Base-by-base conservation (phyloP, 2,329 filamentous ascomycete genomes). In the Colletotrichum lini region DNA sequence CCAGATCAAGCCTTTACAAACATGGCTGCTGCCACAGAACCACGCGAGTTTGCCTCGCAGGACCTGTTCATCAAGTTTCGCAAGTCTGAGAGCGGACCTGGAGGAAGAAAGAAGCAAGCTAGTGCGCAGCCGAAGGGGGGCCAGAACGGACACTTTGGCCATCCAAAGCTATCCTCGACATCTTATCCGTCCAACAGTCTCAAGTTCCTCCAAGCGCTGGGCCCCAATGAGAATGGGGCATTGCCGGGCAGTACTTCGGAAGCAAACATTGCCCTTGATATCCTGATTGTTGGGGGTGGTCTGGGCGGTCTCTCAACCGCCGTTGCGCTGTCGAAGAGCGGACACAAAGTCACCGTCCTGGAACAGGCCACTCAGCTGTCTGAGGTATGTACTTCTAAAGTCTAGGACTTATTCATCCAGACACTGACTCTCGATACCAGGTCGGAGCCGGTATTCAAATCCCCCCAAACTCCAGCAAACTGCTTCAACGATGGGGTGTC, bases 361-460 rank as follows among this genome's bases (percentile, higher is more conserved):
- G 73, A 74, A 38, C 71, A 73, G n/a, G 72, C 72, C 6, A 2
- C 57, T 3, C 58, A 63, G 18, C 44, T 74, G 35, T 57, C 63
- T 2, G 67, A 70, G 56, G 67, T 70, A 52, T 38, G 35, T 16
- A 7, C 15, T 2, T 4, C 38, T 53, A 4, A 35, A 3, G 47
- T 26, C 30, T 2, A 23, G 10, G 16, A 3, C 1, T 2, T 2
- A 15, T 0, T 15, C 6, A 4, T 7, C 4, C 2, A 21, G 35
- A 10, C 18, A n/a, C n/a, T 13, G n/a, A 2, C 4, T 54, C 4
- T 15, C 5, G 1, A 12, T 16, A 12, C 1, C 26, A 74, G 67
- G 67, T 75, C 23, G 74, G 74, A 1, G 74, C 74, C n/a, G 74
- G 74, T 2, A 74, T 75, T 12, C 67, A 72, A 13, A 72, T 75